Conservation (phyloP, 2,329 filamentous ascomycete species). For the Hymenoscyphus fructigenus region DNA sequence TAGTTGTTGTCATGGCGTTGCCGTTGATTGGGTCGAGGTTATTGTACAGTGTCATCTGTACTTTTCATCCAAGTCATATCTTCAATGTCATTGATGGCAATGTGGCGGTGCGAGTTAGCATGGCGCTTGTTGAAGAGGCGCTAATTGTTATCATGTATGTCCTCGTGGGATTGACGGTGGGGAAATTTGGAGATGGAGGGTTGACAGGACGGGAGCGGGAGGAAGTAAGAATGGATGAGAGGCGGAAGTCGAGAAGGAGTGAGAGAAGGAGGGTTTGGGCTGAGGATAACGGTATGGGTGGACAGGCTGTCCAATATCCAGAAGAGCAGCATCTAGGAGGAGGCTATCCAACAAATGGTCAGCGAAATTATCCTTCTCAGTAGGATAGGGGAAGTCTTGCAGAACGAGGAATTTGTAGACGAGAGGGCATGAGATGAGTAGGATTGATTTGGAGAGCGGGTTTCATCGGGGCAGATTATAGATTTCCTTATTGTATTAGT, state of each 20-base stretch:
- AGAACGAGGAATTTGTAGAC: no score
- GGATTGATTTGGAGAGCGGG: no score
- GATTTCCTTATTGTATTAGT: no score
- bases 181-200: slow-evolving; percentile 5
- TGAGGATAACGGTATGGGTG: not conserved
- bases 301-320: no score
- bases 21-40: slow-evolving; percentile 37
- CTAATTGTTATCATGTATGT: slow-evolving; percentile 24
- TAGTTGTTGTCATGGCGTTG: slow-evolving; percentile 32
- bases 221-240: not conserved
- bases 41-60: slow-evolving; percentile 34
- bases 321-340: no score
- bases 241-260: not conserved
- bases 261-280: slow-evolving; percentile 8
- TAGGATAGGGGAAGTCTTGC: no score
- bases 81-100: slow-evolving; percentile 23
- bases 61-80: slow-evolving; percentile 25
- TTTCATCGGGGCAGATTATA: no score
- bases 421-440: no score
- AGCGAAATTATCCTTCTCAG: no score
- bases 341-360: no score
- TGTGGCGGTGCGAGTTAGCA: slow-evolving; percentile 30
- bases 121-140: slow-evolving; percentile 34
- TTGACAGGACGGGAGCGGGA: not conserved
- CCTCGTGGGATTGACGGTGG: slow-evolving; percentile 13